Conservation (phyloP, 352 stramenopile species). For the Pythium grandisporangium region DNA sequence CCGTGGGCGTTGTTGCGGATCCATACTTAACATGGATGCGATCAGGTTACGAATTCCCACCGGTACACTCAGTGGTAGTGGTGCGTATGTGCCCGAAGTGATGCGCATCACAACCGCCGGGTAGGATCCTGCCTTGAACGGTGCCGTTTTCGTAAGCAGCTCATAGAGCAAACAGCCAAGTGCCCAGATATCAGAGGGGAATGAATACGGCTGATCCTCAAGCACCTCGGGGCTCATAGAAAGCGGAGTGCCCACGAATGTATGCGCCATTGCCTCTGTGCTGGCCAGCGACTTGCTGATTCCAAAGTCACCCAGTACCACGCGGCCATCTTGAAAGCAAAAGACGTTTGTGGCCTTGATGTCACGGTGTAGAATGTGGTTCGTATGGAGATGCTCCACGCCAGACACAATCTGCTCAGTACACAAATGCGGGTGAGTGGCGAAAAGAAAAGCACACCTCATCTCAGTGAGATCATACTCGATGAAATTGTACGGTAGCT, state of each 20-base stretch:
- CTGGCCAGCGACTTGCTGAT: conserved; percentile 33
- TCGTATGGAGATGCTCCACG: conserved; percentile 61
- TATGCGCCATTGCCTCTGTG: conserved; percentile 18
- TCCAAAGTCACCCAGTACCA: conserved; percentile 73
- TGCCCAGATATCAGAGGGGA: conserved; percentile 66
- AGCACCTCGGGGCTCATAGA: conserved; percentile 78
- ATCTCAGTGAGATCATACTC: no score
- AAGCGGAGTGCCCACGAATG: conserved; percentile 51
- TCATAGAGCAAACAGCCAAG: conserved; percentile 81
- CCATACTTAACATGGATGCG: conserved; percentile 14
- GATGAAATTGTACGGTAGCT: no score
- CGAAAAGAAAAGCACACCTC: no score
- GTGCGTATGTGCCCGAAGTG: conserved; percentile 23
- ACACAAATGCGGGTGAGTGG: no score
- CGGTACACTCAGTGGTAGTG: conserved; percentile 11
- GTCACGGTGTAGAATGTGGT: conserved; percentile 70
- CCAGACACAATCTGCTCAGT: conserved; percentile 79
- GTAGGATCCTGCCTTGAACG: conserved; percentile 57
- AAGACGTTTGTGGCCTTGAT: conserved; percentile 85
- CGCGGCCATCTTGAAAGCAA: conserved; percentile 72
- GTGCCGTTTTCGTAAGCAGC: conserved; percentile 25
- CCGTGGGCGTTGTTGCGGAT: conserved; percentile 5
- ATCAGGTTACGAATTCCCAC: conserved; percentile 12
- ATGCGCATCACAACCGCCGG: conserved; percentile 37
- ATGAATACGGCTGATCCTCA: conserved; percentile 40